Evolutionary conservation across 805 yeast genomes (phyloP).

Genomic region (Ogataea siamensis): DNA sequence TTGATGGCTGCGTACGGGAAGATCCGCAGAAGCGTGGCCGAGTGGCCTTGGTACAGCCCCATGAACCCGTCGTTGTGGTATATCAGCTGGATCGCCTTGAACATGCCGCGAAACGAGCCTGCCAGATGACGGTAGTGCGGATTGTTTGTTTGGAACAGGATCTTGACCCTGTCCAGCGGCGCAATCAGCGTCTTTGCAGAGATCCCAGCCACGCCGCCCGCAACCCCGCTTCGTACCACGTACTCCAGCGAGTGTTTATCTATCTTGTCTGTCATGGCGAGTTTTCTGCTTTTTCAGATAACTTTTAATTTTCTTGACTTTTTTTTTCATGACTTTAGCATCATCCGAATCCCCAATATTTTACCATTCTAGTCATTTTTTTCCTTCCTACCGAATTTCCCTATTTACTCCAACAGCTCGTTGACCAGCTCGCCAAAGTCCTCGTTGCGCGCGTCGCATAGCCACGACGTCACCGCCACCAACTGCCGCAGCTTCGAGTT

Average conservation of each 20-base stretch:
- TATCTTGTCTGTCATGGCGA: conserved; percentile 28
- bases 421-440: conserved; percentile 9
- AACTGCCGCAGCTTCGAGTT: conserved; percentile 25
- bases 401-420: conserved; percentile 5
- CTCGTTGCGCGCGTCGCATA: conserved; percentile 14
- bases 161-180: conserved; percentile 92
- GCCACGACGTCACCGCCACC: conserved; percentile 31
- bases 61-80: conserved; percentile 63
- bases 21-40: conserved; percentile 85
- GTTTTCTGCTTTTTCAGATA: background rate
- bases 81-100: conserved; percentile 68
- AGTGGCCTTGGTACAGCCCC: conserved; percentile 94
- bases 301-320: background rate
- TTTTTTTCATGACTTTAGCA: conserved; percentile 2
- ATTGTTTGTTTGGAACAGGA: conserved; percentile 90
- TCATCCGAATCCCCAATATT: conserved; percentile 8
- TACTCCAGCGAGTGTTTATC: conserved; percentile 77
- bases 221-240: conserved; percentile 77
- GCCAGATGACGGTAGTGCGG: conserved; percentile 81
- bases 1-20: conserved; percentile 98
- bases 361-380: conserved; percentile 10
- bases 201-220: conserved; percentile 95
- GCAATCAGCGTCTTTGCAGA: conserved; percentile 96
- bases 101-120: conserved; percentile 76
- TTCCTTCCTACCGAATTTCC: conserved; percentile 10